Conservation (phyloP, 1,284 basidiomycete species). For the Kwoniella shivajii region DNA sequence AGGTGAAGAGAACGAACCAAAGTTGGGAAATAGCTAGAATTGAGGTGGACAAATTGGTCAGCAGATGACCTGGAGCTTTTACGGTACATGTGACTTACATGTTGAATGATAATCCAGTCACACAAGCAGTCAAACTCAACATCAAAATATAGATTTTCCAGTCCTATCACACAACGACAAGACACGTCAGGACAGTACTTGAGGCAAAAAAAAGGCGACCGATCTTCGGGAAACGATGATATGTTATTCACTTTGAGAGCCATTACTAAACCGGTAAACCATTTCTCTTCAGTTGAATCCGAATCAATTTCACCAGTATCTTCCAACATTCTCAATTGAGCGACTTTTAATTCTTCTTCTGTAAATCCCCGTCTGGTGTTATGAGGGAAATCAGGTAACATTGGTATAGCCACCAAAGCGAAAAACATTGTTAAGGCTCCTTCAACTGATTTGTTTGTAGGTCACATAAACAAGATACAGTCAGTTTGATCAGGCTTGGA, state of each 20-base stretch:
- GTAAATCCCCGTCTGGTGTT: constrained; percentile 66
- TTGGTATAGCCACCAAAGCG: constrained; percentile 58
- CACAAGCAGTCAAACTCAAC: constrained; percentile 31
- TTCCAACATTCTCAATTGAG: constrained; percentile 69
- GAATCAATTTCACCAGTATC: constrained; percentile 65
- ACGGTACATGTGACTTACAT: constrained; percentile 19
- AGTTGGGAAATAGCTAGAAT: constrained; percentile 32
- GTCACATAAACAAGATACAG: not conserved
- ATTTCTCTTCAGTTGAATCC: constrained; percentile 28
- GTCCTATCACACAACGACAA: constrained; percentile 14
- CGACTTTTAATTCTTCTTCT: constrained; percentile 63
- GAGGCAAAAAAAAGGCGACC: not conserved
- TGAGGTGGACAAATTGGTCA: not conserved
- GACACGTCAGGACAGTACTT: not conserved
- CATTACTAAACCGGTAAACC: constrained; percentile 28
- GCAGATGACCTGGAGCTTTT: not conserved
- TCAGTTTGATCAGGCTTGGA: too few species aligned
- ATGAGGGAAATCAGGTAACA: constrained; percentile 71
- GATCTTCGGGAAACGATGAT: not conserved
- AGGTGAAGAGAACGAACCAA: constrained; percentile 7
- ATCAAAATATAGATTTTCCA: constrained; percentile 31
- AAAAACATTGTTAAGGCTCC: constrained; percentile 49
- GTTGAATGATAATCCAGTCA: constrained; percentile 58
- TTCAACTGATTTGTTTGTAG: constrained; percentile 69
- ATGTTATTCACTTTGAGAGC: constrained; percentile 22